These are phyloP conservation scores for Staphylotrichum longicolle DNA, from an alignment of 495 filamentous ascomycete genomes.

Conservation along the genomic window DNA sequence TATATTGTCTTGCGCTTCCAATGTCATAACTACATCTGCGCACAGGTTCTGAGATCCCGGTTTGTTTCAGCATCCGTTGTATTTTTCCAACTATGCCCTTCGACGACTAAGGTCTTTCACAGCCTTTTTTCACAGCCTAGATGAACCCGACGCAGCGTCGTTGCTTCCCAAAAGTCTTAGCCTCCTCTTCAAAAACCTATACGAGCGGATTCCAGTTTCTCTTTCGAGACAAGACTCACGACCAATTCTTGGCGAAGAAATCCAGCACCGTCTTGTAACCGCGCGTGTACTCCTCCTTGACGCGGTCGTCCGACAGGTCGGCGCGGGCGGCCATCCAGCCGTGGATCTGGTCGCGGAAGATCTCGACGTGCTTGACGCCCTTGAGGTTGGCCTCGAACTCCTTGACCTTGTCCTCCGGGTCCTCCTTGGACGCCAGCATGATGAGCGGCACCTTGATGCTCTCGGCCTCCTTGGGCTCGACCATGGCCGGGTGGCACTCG, in stretches of 20 bases:
- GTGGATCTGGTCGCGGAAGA: constrained; percentile 77
- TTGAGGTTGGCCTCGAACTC: constrained; percentile 66
- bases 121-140: not conserved
- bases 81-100: too few species aligned
- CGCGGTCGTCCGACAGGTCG: constrained; percentile 63
- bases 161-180: not conserved
- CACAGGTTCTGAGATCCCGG: too few species aligned
- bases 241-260: constrained; percentile 69
- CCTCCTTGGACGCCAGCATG: constrained; percentile 67
- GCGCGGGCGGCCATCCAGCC: constrained; percentile 86
- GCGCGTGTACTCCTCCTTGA: constrained; percentile 72
- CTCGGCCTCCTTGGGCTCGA: constrained; percentile 72
- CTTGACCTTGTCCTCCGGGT: constrained; percentile 63
- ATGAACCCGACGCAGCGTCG: not conserved
- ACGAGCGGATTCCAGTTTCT: not conserved
- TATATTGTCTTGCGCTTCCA: too few species aligned
- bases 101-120: too few species aligned
- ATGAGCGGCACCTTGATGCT: constrained; percentile 62
- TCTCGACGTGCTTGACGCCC: constrained; percentile 73
- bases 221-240: constrained; percentile 18
- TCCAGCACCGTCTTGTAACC: constrained; percentile 73
- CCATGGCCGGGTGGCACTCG: constrained; percentile 82
- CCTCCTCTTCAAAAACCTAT: not conserved
- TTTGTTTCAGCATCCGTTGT: too few species aligned
- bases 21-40: too few species aligned